Evolutionary conservation across 129 eudicot genomes (phyloP), one percentile per base, ranked within the genome.

Genomic region (Artemisia tridentata): DNA sequence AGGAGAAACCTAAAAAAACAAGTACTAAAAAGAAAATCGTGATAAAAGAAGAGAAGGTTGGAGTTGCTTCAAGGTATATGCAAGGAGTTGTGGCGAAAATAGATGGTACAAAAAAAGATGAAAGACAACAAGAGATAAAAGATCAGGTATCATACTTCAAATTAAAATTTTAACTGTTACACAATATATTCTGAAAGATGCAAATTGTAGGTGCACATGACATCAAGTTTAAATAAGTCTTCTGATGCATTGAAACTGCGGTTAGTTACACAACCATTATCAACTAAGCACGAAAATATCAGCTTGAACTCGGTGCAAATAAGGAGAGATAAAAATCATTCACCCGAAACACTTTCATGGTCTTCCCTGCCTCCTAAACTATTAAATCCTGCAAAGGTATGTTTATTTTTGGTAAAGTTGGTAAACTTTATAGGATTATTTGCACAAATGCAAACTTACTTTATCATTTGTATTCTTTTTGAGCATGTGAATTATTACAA

Each of bases 21-120:
- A 79, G 59, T 47, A 65, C 70, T 6, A 89, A 76, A 51, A 85
- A 86, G 81, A 92, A 80, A 80, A 23, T 88, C 19, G 86, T 91
- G 12, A 93, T 95, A 38, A 90, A 95, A 75, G 96, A 95, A 79
- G 97, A 90, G 80, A 92, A 90, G 65, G 84, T 55, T 18, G 77
- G 64, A 53, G 99, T 90, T 62, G 79, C 99, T 11, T 95, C 97
- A 2, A 82, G 99, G 96, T 90, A 95, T 67, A 88, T 90, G 99
- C 97, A 84, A 56, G 95, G 95, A 7, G 52, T 83, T 27, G 59
- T 84, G 65, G 66, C 86, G 6, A 78, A 56, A 60, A 77, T 59
- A 56, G 78, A 74, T 64, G 76, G 72, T 53, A 61, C 41, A 38
- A 84, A 67, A 49, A 69, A 74, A 48, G 74, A 74, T 73, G 88